Evolutionary conservation across 1,284 basidiomycete species (phyloP).

Genomic region (Apiotrichum gamsii): DNA sequence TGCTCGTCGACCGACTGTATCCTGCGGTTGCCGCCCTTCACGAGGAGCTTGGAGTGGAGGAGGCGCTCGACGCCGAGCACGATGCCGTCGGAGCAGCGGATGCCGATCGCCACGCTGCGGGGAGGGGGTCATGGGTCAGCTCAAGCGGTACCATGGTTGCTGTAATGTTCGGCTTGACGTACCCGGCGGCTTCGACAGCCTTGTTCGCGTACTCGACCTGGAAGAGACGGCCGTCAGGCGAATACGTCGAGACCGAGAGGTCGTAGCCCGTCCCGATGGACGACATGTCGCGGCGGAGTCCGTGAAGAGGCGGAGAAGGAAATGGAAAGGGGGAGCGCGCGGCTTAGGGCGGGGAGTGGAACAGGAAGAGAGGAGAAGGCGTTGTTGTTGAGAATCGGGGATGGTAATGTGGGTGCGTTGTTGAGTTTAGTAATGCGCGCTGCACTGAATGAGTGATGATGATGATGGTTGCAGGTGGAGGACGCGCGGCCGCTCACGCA

Average conservation of each 20-base stretch:
- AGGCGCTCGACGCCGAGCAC: slow-evolving; percentile 96
- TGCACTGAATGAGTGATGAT: no score
- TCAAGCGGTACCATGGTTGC: background rate
- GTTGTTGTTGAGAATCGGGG: background rate
- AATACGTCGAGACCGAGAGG: slow-evolving; percentile 96
- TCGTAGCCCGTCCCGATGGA: slow-evolving; percentile 98
- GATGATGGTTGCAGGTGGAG: background rate
- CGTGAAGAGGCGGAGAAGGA: background rate
- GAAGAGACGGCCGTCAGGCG: slow-evolving; percentile 95
- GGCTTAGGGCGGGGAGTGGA: background rate
- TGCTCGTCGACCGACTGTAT: slow-evolving; percentile 92
- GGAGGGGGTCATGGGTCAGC: slow-evolving; percentile 9
- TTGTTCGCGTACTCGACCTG: slow-evolving; percentile 99
- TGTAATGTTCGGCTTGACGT: slow-evolving; percentile 30
- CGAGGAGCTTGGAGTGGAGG: slow-evolving; percentile 92
- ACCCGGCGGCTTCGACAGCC: slow-evolving; percentile 97
- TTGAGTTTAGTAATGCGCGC: no score
- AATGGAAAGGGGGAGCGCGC: background rate
- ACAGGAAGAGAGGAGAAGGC: background rate
- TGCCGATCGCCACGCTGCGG: slow-evolving; percentile 83
- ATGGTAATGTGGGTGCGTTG: background rate
- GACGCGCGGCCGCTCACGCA: background rate
- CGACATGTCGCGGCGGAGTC: slow-evolving; percentile 58
- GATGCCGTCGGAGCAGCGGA: slow-evolving; percentile 88
- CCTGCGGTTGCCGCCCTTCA: slow-evolving; percentile 85